These are phyloP conservation scores for Hypoxylon sp. DNA, from an alignment of 2,329 filamentous ascomycete genomes.

Conservation along the genomic window DNA sequence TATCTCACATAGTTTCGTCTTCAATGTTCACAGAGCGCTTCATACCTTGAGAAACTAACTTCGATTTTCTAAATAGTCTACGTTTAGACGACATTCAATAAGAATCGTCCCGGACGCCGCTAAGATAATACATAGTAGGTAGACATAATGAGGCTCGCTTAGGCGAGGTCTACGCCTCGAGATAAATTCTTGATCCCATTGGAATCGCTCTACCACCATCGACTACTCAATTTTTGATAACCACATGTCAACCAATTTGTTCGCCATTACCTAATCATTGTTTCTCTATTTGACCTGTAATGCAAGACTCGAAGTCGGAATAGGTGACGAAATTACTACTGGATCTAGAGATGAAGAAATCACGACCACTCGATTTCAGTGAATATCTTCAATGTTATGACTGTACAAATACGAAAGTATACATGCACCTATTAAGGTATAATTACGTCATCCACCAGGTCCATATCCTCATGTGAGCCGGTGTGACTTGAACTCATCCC, in stretches of 20 bases:
- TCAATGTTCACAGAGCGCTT: not conserved
- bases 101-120: not conserved
- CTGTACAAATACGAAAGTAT: conserved; percentile 3
- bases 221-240: not conserved
- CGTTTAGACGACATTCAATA: not conserved
- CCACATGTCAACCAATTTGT: not conserved
- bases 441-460: conserved; percentile 20
- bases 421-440: not conserved
- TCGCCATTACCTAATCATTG: not conserved
- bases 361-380: not conserved
- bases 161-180: not conserved
- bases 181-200: not conserved
- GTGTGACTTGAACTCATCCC: not conserved
- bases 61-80: not conserved
- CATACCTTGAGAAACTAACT: not conserved
- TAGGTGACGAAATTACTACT: not conserved
- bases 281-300: not conserved
- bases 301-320: not conserved
- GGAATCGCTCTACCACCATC: not conserved
- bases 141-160: not conserved
- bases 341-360: not conserved
- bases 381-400: not conserved
- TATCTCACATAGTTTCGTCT: not conserved
- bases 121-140: not conserved
- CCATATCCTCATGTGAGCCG: not conserved